Evolutionary conservation across 192 early-diverging fungal species (phyloP), one percentile per base, ranked within the genome.

Genomic region (Umbelopsis sp.): DNA sequence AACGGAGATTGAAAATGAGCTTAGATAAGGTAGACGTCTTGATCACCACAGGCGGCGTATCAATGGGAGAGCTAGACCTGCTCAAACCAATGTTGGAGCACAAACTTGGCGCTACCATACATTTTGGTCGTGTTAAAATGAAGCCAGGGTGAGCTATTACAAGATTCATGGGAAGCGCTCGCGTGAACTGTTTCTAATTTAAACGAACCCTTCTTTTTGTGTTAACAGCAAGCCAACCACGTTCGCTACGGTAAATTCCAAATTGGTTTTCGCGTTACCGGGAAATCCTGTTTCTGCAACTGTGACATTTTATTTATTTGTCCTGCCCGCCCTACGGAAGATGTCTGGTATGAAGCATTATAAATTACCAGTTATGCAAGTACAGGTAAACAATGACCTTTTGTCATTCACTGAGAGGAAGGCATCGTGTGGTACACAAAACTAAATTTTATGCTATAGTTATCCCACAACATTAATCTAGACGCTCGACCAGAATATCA

Each of bases 61-160:
- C 93, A n/a, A 99, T 99, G 97, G 97, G 97, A 50, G 97, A 99
- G 81, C 81, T 88, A 37, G 97, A 99, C 81, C 85, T 93, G 65
- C 80, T 99, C 51, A 97, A 97, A 70, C 88, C 94, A 0, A 91
- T 93, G 0, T 79, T 97, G 1, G 93, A 95, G 72, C 87, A 91
- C 49, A 82, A 80, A 12, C 72, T 97, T 16, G 83, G 84, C n/a
- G 97, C 91, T 13, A 83, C 71, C 0, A 91, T 97, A 23, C 88
- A 92, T 49, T 97, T 99, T 86, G 97, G 97, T 1, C 85, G 97
- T 11, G 90, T 99, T 12, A 75, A 80, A 45, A 90, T 99, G 89
- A 97, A 97, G 73, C 97, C 97, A 30, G 94, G 92, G 87, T 88
- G 77, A 68, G 70, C 25, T 23, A 8, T n/a, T 52, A 13, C 50